Evolutionary conservation across 2,329 filamentous ascomycete species (phyloP).

Genomic region (Colletotrichum tropicicola): DNA sequence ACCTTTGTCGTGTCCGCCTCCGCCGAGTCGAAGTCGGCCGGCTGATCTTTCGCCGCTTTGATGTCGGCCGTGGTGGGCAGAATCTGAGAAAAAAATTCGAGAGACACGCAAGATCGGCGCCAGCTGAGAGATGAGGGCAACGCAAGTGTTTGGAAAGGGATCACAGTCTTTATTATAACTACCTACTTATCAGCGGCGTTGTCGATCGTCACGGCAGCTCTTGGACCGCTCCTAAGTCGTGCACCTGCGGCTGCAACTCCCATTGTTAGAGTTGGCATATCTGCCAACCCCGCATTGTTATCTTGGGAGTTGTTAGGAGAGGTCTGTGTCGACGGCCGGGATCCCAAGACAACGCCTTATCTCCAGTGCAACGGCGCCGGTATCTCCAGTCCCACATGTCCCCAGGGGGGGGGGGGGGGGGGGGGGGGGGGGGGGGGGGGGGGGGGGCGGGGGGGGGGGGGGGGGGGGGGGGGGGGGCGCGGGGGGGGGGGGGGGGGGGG

Average conservation of each 20-base stretch:
- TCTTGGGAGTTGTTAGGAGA: background rate
- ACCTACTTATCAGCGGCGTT: no score
- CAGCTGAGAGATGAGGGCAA: no score
- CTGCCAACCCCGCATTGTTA: background rate
- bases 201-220: background rate
- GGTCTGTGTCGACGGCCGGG: background rate
- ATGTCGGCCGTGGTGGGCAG: conserved; percentile 9
- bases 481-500: no score
- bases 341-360: conserved; percentile 1
- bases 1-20: conserved; percentile 8
- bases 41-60: background rate
- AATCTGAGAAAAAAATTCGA: no score
- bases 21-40: background rate
- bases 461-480: no score
- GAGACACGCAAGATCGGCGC: no score
- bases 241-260: no score
- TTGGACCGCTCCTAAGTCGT: background rate
- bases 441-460: no score
- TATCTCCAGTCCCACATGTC: background rate
- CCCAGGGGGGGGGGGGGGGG: no score
- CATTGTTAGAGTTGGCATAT: background rate
- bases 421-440: no score
- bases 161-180: background rate
- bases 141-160: background rate
- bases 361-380: background rate